A percentile compares a stretch with the other conserved stretches of the same genome.
Evolutionary conservation across 306 rosid species (phyloP).

Genomic region (Dryas octopetala): DNA sequence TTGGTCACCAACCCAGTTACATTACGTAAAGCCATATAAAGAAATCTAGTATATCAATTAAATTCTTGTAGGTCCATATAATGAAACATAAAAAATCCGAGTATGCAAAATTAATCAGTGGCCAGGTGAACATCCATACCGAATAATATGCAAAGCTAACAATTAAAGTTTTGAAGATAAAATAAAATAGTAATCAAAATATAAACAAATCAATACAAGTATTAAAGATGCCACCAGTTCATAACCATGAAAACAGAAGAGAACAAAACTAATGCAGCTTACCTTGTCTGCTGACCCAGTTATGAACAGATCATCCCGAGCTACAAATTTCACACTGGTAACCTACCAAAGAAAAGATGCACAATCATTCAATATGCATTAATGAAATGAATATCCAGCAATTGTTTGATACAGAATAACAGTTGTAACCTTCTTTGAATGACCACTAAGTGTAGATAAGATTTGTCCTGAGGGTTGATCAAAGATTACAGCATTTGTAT

Average conservation of each 20-base stretch:
- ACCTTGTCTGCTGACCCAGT: slow-evolving; percentile 96
- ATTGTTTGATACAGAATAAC: neutral
- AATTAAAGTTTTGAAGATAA: neutral
- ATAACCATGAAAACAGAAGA: neutral
- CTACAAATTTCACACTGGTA: slow-evolving; percentile 83
- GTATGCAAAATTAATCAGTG: slow-evolving; percentile 1
- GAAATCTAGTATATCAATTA: neutral
- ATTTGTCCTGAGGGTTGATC: slow-evolving; percentile 90
- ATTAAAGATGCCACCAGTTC: neutral
- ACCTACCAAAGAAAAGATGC: slow-evolving; percentile 49
- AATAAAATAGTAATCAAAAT: neutral
- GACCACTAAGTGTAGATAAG: slow-evolving; percentile 88
- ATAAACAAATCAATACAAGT: neutral
- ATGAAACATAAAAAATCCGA: neutral
- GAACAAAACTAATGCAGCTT: slow-evolving; percentile 5
- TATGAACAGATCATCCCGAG: slow-evolving; percentile 63
- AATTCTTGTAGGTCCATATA: neutral
- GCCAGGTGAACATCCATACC: neutral
- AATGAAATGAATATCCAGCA: neutral
- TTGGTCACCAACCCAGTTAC: neutral
- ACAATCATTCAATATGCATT: slow-evolving; percentile 28
- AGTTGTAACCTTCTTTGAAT: slow-evolving; percentile 81
- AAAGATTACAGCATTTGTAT: slow-evolving; percentile 90
- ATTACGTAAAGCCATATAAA: neutral
- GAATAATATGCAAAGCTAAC: neutral